These are phyloP conservation scores for Spathaspora hagerdaliae DNA, from an alignment of 805 yeast species.

Conservation along the genomic window DNA sequence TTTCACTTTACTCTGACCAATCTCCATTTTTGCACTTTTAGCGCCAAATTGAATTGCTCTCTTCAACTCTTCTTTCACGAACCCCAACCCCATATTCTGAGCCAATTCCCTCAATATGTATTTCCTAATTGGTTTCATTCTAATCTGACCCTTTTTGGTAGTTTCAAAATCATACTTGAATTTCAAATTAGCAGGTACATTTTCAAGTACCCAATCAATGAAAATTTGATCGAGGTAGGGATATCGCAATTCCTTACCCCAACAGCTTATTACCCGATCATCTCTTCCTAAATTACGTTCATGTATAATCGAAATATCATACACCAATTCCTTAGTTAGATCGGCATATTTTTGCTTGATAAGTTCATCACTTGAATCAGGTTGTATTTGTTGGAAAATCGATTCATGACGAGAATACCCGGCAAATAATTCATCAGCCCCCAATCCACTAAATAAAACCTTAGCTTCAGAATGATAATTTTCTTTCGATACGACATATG, in stretches of 20 bases:
- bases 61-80: constrained; percentile 72
- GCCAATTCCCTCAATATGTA: constrained; percentile 64
- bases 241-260: constrained; percentile 89
- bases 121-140: constrained; percentile 39
- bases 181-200: constrained; percentile 48
- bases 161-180: constrained; percentile 26
- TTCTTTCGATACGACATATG: constrained; percentile 4
- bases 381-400: constrained; percentile 29
- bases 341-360: constrained; percentile 25
- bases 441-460: constrained; percentile 86
- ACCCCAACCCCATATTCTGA: constrained; percentile 38
- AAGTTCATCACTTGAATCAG: constrained; percentile 13
- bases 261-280: constrained; percentile 77
- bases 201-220: constrained; percentile 43
- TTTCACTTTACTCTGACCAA: constrained; percentile 67
- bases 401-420: constrained; percentile 87
- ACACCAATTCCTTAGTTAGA: constrained; percentile 55
- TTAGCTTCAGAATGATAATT: constrained; percentile 51
- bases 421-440: constrained; percentile 96
- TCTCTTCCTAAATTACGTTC: constrained; percentile 85
- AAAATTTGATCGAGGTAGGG: constrained; percentile 74
- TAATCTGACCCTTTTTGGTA: constrained; percentile 21
- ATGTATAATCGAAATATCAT: constrained; percentile 72
- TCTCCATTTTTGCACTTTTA: constrained; percentile 87
- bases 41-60: constrained; percentile 98